Evolutionary conservation across 2,329 filamentous ascomycete species (phyloP).

Genomic region (Acephala macrosclerotiorum): DNA sequence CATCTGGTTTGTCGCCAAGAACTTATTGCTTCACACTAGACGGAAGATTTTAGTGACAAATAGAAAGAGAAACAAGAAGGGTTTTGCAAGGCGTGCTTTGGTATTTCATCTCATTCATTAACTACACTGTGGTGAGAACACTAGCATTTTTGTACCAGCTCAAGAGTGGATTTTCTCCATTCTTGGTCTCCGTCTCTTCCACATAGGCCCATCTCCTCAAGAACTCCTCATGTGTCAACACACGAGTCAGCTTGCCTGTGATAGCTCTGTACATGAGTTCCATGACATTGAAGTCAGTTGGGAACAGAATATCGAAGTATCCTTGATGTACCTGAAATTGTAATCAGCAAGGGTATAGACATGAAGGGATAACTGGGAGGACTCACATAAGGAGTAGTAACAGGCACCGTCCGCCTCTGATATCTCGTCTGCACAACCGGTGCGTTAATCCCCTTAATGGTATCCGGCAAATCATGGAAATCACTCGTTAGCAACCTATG

Average conservation of each 20-base stretch:
- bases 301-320: constrained; percentile 98
- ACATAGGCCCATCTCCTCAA: constrained; percentile 88
- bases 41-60: no score
- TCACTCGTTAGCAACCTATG: constrained; percentile 91
- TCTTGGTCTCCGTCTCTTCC: constrained; percentile 86
- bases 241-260: constrained; percentile 88
- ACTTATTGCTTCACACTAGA: no score
- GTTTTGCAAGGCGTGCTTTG: neutral
- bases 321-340: constrained; percentile 84
- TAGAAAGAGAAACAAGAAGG: neutral
- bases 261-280: constrained; percentile 92
- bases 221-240: constrained; percentile 89
- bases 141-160: constrained; percentile 96
- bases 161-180: constrained; percentile 91
- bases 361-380: neutral
- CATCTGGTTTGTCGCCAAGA: no score
- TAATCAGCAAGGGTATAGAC: neutral
- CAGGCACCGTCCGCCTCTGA: constrained; percentile 84
- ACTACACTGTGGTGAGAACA: constrained; percentile 79
- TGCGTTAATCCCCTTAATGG: constrained; percentile 84
- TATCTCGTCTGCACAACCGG: constrained; percentile 97
- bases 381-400: constrained; percentile 86
- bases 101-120: constrained; percentile 9
- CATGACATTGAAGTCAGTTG: constrained; percentile 90
- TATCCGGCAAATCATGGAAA: constrained; percentile 85